Conservation (phyloP, 176 grass and related monocot species). For the Oryza meyeriana region DNA sequence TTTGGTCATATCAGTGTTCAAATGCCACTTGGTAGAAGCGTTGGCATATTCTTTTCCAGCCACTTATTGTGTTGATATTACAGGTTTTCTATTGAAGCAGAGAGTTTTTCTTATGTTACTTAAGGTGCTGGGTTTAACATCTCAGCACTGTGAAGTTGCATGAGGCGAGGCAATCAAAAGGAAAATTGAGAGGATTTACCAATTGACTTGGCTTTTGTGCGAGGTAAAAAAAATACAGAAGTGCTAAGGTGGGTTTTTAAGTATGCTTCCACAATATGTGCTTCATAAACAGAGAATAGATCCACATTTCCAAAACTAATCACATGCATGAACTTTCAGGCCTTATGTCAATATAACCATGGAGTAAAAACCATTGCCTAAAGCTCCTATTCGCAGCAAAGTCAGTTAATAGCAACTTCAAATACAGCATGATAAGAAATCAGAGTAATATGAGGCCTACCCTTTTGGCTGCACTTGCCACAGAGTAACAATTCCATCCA, state of each 20-base stretch:
- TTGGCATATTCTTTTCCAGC: neutral
- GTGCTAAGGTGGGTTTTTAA: conserved; percentile 4
- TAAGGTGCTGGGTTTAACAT: conserved; percentile 4
- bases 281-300: conserved; percentile 11
- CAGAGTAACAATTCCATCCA: conserved; percentile 78
- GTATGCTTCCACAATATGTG: neutral
- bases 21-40: conserved; percentile 1
- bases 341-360: neutral
- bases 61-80: neutral
- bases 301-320: neutral
- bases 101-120: neutral
- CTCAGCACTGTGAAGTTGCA: neutral
- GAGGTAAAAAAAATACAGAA: neutral
- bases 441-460: conserved; percentile 41
- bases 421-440: conserved; percentile 3
- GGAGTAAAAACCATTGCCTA: conserved; percentile 5
- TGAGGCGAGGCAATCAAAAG: neutral
- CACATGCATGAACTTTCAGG: neutral
- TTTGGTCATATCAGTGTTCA: neutral
- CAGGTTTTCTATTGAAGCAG: neutral
- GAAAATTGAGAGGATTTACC: neutral
- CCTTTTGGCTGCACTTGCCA: conserved; percentile 87
- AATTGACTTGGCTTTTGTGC: neutral
- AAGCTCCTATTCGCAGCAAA: neutral
- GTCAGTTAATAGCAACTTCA: neutral